Percentiles rank a stretch among this genome's conserved stretches.
Conservation (phyloP, 331 rosid species). For the Telfairia occidentalis region DNA sequence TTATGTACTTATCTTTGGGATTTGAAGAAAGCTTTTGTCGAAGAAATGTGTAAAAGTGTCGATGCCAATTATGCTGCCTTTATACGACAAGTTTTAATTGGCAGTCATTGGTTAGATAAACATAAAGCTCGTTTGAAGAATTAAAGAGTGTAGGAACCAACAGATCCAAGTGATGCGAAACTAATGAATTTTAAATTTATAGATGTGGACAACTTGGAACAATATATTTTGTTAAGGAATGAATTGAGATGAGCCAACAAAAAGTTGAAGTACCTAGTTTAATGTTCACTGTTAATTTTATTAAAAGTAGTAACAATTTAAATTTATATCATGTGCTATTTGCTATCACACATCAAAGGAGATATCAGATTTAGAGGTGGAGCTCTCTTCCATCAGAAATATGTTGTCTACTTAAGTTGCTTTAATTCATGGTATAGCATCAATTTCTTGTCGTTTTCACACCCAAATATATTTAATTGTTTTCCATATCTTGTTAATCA, state of each 20-base stretch:
- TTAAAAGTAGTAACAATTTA: not conserved
- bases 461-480: too few relatives aligned
- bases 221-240: not conserved
- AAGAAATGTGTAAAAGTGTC: slow-evolving; percentile 97
- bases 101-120: not conserved
- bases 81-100: slow-evolving; percentile 53
- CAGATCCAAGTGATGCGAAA: not conserved
- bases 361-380: slow-evolving; percentile 92
- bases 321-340: slow-evolving; percentile 22
- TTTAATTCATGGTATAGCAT: slow-evolving; percentile 76
- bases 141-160: not conserved
- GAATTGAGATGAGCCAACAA: not conserved
- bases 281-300: not conserved
- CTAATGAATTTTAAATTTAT: not conserved
- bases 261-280: not conserved
- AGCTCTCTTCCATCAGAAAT: slow-evolving; percentile 87
- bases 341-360: slow-evolving; percentile 76
- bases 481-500: too few relatives aligned
- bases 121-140: not conserved
- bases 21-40: slow-evolving; percentile 85
- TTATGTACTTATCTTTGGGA: slow-evolving; percentile 75
- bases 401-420: slow-evolving; percentile 89
- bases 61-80: slow-evolving; percentile 95
- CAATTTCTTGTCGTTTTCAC: too few relatives aligned
- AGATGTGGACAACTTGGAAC: not conserved